Base-by-base conservation (phyloP, 352 stramenopile species). In the Phytophthora brassicae region DNA sequence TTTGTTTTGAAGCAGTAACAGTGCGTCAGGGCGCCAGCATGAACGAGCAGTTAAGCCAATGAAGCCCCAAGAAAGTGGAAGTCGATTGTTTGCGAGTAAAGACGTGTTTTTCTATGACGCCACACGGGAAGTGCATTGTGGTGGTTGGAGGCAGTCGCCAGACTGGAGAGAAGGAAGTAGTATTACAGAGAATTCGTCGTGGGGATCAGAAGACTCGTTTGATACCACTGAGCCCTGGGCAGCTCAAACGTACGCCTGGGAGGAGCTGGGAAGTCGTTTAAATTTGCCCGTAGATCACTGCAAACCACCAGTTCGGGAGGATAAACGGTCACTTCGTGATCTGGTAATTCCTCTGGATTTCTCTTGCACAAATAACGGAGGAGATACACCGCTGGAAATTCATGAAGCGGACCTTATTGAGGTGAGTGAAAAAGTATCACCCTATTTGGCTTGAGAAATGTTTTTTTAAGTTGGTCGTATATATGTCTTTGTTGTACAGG, bases 381-480 rank as follows among this genome's bases (percentile, higher is more conserved):
- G 17, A 0, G 28, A 45, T 45, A 55, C 24, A 22, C 45, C 62
- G 3, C 33, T 89, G 2, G 75, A 87, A 62, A 66, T 88, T 3
- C 60, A 82, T 41, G 82, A 88, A 69, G 47, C 51, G 36, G 80
- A 92, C 26, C 22, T 88, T 9, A 67, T 89, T 50, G 68, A 88
- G 77, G 80, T 92, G 23, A 58, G 64, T 38, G 9, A 5, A n/a
- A 44, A 35, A 19, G 17, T 26, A 23, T 16, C 19, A 45, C 19
- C 14, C 19, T n/a, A n/a, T 24, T 17, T 35, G 36, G 35, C 2
- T 42, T 16, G 23, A 43, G 22, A 2, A 4, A 12, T 11, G 29
- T 44, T 29, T 58, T 24, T 45, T 54, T 4, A 73, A 24, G 56
- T 60, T 4, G n/a, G 13, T 35, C 6, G 33, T 12, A 16, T 54